These are phyloP conservation scores for Dryas alaskensis DNA, from an alignment of 306 rosid species.

Conservation along the genomic window DNA sequence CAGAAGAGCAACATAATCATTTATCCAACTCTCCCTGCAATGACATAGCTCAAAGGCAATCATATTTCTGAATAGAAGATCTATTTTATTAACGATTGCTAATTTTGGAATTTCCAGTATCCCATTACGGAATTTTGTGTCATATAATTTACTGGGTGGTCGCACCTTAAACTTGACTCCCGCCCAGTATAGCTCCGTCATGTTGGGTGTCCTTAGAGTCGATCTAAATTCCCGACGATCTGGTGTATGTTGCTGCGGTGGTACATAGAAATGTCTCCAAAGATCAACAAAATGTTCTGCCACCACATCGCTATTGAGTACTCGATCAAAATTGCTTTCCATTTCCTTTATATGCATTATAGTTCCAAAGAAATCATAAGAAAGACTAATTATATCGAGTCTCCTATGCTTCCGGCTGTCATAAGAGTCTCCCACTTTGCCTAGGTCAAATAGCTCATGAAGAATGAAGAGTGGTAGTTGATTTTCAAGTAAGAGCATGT, in stretches of 20 bases:
- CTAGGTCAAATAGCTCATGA: no score
- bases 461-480: no score
- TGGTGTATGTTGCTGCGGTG: no score
- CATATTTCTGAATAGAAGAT: conserved; percentile 15
- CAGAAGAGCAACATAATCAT: neutral
- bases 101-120: conserved; percentile 34
- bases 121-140: conserved; percentile 21
- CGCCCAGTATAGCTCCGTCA: conserved; percentile 24
- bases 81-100: neutral
- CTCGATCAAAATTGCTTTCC: neutral
- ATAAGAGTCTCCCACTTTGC: no score
- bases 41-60: conserved; percentile 8
- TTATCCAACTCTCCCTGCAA: neutral
- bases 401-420: no score
- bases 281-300: conserved; percentile 25
- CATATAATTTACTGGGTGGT: conserved; percentile 21
- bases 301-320: no score
- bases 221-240: no score
- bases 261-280: no score
- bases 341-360: neutral
- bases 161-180: conserved; percentile 27
- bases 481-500: no score
- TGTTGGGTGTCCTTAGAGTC: conserved; percentile 13
- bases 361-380: conserved; percentile 24
- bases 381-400: conserved; percentile 12